Conservation (phyloP, 495 filamentous ascomycete species). For the Penicillium psychrofluorescens region DNA sequence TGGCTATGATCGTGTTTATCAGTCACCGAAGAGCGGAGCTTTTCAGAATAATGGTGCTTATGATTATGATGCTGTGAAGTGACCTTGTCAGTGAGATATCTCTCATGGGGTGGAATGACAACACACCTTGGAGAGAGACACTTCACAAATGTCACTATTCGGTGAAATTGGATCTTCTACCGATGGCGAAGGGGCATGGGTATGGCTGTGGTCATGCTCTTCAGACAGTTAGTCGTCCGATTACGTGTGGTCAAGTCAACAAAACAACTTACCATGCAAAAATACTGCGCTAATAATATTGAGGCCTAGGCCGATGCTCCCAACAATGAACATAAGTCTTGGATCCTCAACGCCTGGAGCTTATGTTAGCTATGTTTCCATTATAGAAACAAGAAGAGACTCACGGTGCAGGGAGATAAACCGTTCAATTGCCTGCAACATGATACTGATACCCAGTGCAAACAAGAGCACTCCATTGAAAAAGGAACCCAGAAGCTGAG, state of each 20-base stretch:
- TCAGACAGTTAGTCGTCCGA: too few species aligned
- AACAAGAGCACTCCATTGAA: constrained; percentile 90
- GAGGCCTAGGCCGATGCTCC: constrained; percentile 66
- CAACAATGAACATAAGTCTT: constrained; percentile 67
- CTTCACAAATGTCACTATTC: constrained; percentile 3
- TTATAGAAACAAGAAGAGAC: constrained; percentile 9
- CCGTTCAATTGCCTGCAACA: constrained; percentile 80
- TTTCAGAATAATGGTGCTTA: constrained; percentile 12
- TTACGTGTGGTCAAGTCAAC: too few species aligned
- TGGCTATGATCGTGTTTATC: constrained; percentile 45
- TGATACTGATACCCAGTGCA: constrained; percentile 85
- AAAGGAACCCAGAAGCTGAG: constrained; percentile 81
- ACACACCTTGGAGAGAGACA: constrained; percentile 12
- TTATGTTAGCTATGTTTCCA: background rate
- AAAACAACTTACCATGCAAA: constrained; percentile 52
- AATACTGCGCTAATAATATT: constrained; percentile 72
- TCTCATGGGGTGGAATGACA: background rate
- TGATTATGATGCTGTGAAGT: constrained; percentile 13
- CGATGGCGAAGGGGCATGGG: constrained; percentile 3
- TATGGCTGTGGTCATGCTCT: constrained; percentile 21
- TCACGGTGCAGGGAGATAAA: constrained; percentile 50
- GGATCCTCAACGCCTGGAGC: constrained; percentile 57
- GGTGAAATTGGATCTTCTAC: constrained; percentile 5
- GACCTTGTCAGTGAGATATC: background rate
- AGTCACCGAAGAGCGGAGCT: background rate